Base-by-base conservation (phyloP, 179 eudicot species). In the Pouteria campechiana region DNA sequence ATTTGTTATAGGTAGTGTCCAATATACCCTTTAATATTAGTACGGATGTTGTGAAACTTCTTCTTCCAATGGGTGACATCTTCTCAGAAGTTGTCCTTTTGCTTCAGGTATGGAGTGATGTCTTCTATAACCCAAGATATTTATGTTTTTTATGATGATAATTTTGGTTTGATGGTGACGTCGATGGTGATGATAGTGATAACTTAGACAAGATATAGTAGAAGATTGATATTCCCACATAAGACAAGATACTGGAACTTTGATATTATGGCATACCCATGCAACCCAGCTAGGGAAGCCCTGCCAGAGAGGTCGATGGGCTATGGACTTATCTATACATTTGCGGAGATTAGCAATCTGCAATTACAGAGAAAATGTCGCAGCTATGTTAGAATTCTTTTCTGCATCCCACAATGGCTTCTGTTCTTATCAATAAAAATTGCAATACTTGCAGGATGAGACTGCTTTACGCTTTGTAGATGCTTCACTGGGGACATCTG, bases 1-100 rank as follows among this genome's bases (percentile, higher is more conserved):
- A n/a, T 30, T 40, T 3, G 46, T 39, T 32, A 29, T 72, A 89
- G 97, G 97, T 86, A 15, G 93, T 89, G 28, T 73, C 97, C 17
- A 89, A 89, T 46, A 68, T 86, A 47, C 95, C 97, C 48, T 89
- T 89, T 55, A 89, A 89, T 78, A 89, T 89, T 31, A 89, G 93
- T 61, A 85, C 93, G 17, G 90, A 86, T 61, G 81, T 81, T 55
- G 74, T 89, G 48, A 79, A 72, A 60, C 72, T 69, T 60, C 93
- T 89, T 61, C 97, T 89, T 74, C 97, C 97, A 15, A 81, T 89
- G 90, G 95, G 97, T 25, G 97, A 89, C 62, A 79, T 86, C 32
- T 71, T 89, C 64, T 85, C 97, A 4, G 82, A 89, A 69, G 90
- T 86, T 25, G 82, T 86, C 56, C 86, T 89, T 9, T 61, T 89